A percentile compares a stretch with the other conserved stretches of the same genome.
Evolutionary conservation across 2,329 filamentous ascomycete genomes (phyloP).

Genomic region (Lanzia echinophila): DNA sequence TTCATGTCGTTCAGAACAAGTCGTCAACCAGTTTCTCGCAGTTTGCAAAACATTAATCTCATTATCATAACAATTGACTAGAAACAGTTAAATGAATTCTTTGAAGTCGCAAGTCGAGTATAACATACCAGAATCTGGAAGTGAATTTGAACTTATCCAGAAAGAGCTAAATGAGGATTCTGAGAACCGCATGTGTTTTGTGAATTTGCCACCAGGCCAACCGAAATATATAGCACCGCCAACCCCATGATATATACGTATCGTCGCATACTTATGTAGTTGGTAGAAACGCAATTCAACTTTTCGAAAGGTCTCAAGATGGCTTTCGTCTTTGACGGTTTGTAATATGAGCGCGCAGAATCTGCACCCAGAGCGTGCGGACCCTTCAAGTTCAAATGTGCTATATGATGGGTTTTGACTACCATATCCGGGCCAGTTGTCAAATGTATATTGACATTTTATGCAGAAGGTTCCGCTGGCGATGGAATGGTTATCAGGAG

Average conservation of each 20-base stretch:
- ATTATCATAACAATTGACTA: not conserved
- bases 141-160: too few species aligned
- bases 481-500: not conserved
- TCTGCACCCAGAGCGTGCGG: constrained; percentile 10
- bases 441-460: not conserved
- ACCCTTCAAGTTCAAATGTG: constrained; percentile 12
- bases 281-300: constrained; percentile 10
- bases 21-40: not conserved
- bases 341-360: constrained; percentile 14
- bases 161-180: too few species aligned
- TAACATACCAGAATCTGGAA: not conserved
- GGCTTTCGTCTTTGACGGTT: constrained; percentile 7
- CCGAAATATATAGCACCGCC: too few species aligned
- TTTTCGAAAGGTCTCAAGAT: constrained; percentile 11
- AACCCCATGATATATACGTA: too few species aligned
- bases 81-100: not conserved
- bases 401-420: not conserved
- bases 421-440: not conserved
- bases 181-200: too few species aligned
- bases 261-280: not conserved
- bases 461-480: not conserved
- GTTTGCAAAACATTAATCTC: not conserved
- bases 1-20: not conserved
- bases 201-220: not conserved
- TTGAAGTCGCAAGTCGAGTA: not conserved